These are phyloP conservation scores for Sugiyamaella chiloensis DNA, from an alignment of 805 yeast genomes.

Conservation along the genomic window DNA sequence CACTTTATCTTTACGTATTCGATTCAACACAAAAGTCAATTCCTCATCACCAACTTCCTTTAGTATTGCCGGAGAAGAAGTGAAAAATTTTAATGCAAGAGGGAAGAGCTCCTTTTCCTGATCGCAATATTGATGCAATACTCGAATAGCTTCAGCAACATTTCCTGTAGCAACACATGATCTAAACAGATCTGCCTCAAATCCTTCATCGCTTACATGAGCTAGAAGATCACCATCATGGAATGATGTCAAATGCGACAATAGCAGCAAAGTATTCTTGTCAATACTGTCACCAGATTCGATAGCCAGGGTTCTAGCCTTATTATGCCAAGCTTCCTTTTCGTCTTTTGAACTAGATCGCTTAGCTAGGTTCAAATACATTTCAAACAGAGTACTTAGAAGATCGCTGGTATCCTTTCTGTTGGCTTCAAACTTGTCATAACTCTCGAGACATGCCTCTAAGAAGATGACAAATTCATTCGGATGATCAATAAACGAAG, in stretches of 20 bases:
- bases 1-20: slow-evolving; percentile 49
- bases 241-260: slow-evolving; percentile 49
- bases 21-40: slow-evolving; percentile 49
- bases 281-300: slow-evolving; percentile 51
- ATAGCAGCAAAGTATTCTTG: slow-evolving; percentile 49
- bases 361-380: slow-evolving; percentile 63
- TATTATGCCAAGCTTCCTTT: slow-evolving; percentile 55
- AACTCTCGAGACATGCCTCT: slow-evolving; percentile 84
- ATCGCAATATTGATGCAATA: slow-evolving; percentile 59
- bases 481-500: slow-evolving; percentile 81
- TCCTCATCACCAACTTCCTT: slow-evolving; percentile 50
- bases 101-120: slow-evolving; percentile 63
- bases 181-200: slow-evolving; percentile 63
- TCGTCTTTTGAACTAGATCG: slow-evolving; percentile 21
- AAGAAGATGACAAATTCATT: slow-evolving; percentile 86
- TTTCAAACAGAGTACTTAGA: slow-evolving; percentile 73
- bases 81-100: slow-evolving; percentile 59
- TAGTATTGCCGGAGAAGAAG: slow-evolving; percentile 52
- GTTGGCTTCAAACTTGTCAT: slow-evolving; percentile 71
- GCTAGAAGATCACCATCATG: slow-evolving; percentile 30
- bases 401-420: slow-evolving; percentile 68
- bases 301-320: slow-evolving; percentile 55
- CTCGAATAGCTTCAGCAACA: slow-evolving; percentile 51
- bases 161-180: slow-evolving; percentile 59
- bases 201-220: slow-evolving; percentile 36